These are phyloP conservation scores for Lathyrus oleraceus DNA, from an alignment of 306 rosid genomes.

Conservation along the genomic window DNA sequence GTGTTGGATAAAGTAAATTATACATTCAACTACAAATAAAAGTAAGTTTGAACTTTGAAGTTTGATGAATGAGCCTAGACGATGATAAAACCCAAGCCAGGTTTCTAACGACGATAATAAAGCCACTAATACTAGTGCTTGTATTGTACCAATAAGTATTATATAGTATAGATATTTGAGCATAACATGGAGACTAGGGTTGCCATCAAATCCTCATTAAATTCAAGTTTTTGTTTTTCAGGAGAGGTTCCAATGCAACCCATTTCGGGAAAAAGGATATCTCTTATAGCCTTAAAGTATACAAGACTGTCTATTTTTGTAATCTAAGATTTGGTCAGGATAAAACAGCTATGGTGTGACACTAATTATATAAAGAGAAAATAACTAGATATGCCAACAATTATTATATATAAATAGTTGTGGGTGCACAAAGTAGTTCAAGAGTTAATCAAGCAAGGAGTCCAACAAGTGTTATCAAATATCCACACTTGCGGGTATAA, in stretches of 20 bases:
- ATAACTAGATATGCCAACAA: conserved; percentile 5
- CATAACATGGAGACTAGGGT: not conserved
- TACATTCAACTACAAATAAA: no score
- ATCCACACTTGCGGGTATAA: no score
- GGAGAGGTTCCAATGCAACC: not conserved
- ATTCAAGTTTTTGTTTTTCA: not conserved
- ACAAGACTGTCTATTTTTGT: not conserved
- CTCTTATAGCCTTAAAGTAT: not conserved
- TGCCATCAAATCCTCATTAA: not conserved
- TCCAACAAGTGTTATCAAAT: no score
- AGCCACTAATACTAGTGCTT: not conserved
- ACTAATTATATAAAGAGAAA: conserved; percentile 6
- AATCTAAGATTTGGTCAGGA: not conserved
- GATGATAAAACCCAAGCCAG: conserved; percentile 8
- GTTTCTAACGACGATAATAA: not conserved
- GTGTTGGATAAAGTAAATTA: no score
- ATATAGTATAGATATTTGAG: not conserved
- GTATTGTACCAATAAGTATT: not conserved
- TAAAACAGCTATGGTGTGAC: not conserved
- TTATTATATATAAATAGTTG: not conserved
- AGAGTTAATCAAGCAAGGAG: not conserved
- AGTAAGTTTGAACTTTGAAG: not conserved
- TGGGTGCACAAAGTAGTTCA: not conserved
- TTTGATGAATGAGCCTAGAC: not conserved
- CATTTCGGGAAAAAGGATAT: not conserved